Base-by-base conservation (phyloP, 805 yeast genomes). In the Nakazawaea wickerhamii region DNA sequence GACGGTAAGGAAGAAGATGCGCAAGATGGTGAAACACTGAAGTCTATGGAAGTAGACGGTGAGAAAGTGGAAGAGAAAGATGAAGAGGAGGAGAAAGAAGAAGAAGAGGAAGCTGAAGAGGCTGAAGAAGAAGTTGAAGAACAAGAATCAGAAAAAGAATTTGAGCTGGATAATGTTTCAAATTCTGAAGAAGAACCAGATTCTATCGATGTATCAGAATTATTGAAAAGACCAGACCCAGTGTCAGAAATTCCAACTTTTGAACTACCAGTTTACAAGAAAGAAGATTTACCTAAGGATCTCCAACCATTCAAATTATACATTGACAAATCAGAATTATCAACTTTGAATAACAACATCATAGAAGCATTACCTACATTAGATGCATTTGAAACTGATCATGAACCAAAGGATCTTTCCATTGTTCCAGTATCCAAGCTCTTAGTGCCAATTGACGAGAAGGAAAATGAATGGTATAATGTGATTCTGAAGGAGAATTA, bases 371-470 rank as follows among this genome's bases (percentile, higher is more conserved):
- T 77, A 27, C 74, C 79, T 1, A 58, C 65, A 15, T 75, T 67
- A 54, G 58, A 68, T 2, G 75, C 79, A 0, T 75, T 77, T 50
- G 70, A 61, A 34, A 70, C 65, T 48, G 57, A 3, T 43, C 53
- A 26, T 50, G 54, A 41, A 23, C 25, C 19, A 11, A 45, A 39
- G 21, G 42, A 46, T 7, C 39, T 60, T 4, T 65, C 68, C 1
- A 60, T 70, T 51, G 73, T 76, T 3, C 80, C 88, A 2, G 75
- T 83, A 5, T 82, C 91, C 0, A 77, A 84, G 41, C 64, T 86
- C 41, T 60, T 83, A 39, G 71, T 79, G 30, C 84, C 88, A 6
- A 58, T 67, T 39, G 89, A 84, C 44, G 77, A 72, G 23, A 85
- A 81, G 41, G 77, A 73, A 25, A 70, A 67, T 3, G 61, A 64